Base-by-base conservation (phyloP, 768 basidiomycete species). In the Suillus discolor region DNA sequence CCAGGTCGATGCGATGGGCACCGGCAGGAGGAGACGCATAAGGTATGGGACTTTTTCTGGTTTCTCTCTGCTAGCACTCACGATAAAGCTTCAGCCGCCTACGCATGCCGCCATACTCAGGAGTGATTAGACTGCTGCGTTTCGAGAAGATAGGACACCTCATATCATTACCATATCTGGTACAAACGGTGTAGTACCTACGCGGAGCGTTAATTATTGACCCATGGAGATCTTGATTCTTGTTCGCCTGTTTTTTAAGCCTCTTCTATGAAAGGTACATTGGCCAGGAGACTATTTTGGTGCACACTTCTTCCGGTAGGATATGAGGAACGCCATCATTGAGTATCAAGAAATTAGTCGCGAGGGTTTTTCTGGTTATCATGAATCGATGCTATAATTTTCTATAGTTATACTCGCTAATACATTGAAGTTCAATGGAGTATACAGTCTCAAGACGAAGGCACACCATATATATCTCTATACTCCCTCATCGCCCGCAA, bases 401-500 rank as follows among this genome's bases (percentile, higher is more conserved):
- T 23, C 38, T 38, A 15, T 20, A 60, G 23, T 59, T 25, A 59
- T 38, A 59, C 6, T 38, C 23, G 49, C 23, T 31, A 55, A 11
- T 41, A 16, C 25, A 28, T 20, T 5, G 4, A 20, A 25, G 2
- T 7, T 23, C 7, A 7, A 28, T 7, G 11, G 13, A 18, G 20
- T 28, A 25, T 3, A 23, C 25, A 12, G 11, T 25, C 18, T 42
- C 23, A 60, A 13, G 9, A 13, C 28, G 25, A 42, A 7, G 39
- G 8, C 7, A 60, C 69, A 39, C 75, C 75, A 38, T 77, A 76
- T 45, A 71, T 66, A 18, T 75, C 63, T 70, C 73, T 65, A 74
- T 99, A 98, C 53, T 80, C 85, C 72, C 85, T 81, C 94, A 98
- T 95, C 41, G 78, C 80, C 62, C 78, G 81, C 54, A 96, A 75